A percentile compares a stretch with the other conserved stretches of the same genome.
phyloP scores from a whole-genome alignment of 371 early-diverging fungal species.

The Choanephora cucurbitarum region DNA sequence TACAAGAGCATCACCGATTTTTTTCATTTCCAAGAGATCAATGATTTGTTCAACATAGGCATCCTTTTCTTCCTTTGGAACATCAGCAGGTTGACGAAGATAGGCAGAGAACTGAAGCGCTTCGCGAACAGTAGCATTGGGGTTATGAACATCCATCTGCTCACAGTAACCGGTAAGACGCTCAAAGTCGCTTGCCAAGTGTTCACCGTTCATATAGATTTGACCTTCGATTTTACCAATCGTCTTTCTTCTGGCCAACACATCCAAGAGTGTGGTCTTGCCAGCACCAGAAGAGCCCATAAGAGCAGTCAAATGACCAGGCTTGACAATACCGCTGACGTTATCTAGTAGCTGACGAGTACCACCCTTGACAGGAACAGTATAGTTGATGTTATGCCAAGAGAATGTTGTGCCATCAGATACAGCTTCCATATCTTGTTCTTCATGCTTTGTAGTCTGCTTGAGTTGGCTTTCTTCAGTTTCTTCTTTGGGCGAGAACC shows the following conservation, averaged over 20 bases:
- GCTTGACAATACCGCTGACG: conserved; percentile 53
- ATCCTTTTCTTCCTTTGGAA: conserved; percentile 60
- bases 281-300: conserved; percentile 87
- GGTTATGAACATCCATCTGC: conserved; percentile 78
- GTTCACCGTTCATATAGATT: conserved; percentile 62
- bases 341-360: conserved; percentile 49
- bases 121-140: conserved; percentile 62
- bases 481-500: conserved; percentile 27
- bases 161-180: conserved; percentile 81
- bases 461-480: conserved; percentile 26
- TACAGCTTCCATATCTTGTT: conserved; percentile 33
- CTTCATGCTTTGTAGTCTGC: conserved; percentile 11
- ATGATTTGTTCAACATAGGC: conserved; percentile 70
- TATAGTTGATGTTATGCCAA: conserved; percentile 56
- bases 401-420: conserved; percentile 50
- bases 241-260: conserved; percentile 75
- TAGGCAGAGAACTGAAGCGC: conserved; percentile 70
- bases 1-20: conserved; percentile 56
- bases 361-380: conserved; percentile 58
- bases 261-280: conserved; percentile 85
- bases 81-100: conserved; percentile 62
- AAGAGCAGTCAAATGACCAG: conserved; percentile 71
- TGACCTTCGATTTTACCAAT: conserved; percentile 71
- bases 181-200: conserved; percentile 55
- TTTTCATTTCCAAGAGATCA: conserved; percentile 59